These are phyloP conservation scores for Solanum hybrid DNA, from an alignment of 305 asterid species.

Conservation along the genomic window DNA sequence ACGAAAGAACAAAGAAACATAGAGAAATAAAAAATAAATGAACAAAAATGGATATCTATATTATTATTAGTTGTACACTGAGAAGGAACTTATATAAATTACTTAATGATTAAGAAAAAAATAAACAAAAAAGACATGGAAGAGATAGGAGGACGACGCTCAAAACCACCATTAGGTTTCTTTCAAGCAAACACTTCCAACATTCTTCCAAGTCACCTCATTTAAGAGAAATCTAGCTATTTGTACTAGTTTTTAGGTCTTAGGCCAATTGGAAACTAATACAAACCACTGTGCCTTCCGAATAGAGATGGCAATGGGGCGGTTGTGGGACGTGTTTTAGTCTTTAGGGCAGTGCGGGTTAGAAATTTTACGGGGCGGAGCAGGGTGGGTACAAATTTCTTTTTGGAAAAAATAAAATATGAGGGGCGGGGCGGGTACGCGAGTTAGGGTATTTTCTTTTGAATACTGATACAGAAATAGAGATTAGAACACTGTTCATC, in stretches of 20 bases:
- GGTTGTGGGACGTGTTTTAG: not conserved
- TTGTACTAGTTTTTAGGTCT: not conserved
- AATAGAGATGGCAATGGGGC: not conserved
- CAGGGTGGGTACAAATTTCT: not conserved
- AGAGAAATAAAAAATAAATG: not conserved
- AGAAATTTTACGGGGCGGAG: not conserved
- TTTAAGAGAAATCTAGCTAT: not conserved
- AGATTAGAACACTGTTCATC: too few relatives aligned
- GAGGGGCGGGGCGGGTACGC: not conserved
- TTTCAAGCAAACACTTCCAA: not conserved
- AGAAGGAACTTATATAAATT: not conserved
- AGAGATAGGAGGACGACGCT: not conserved
- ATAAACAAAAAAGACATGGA: not conserved
- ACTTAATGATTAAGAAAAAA: not conserved
- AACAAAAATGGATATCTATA: not conserved
- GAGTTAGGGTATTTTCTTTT: too few relatives aligned
- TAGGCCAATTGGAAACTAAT: not conserved
- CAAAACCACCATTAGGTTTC: not conserved
- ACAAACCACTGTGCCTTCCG: not conserved
- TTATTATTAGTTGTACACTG: not conserved
- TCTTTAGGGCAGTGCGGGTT: not conserved
- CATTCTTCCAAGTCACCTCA: not conserved
- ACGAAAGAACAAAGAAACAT: not conserved
- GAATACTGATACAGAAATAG: too few relatives aligned
- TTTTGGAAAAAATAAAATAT: not conserved